A percentile compares a stretch with the other conserved stretches of the same genome.
Evolutionary conservation across 495 filamentous ascomycete genomes (phyloP).

Genomic region (Talaromyces adpressus): DNA sequence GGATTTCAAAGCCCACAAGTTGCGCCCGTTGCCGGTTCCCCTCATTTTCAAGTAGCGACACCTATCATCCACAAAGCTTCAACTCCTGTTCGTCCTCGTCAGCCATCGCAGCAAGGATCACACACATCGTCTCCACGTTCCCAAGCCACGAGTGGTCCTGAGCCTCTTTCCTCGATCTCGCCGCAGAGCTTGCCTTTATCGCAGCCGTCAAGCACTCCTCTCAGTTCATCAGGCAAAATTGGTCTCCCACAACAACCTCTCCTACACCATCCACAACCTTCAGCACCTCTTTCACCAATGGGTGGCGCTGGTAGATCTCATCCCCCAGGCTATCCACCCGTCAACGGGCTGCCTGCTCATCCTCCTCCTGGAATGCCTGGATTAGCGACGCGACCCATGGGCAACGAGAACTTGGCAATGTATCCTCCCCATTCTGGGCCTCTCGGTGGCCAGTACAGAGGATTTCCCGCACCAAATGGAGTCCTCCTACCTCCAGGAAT

Average conservation of each 20-base stretch:
- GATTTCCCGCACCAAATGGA: constrained; percentile 49
- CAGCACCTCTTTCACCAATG: constrained; percentile 47
- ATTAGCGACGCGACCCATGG: constrained; percentile 28
- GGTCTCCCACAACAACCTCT: constrained; percentile 25
- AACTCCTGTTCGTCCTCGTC: constrained; percentile 68
- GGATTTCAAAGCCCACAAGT: constrained; percentile 43
- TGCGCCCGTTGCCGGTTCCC: constrained; percentile 52
- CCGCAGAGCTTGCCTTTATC: constrained; percentile 33
- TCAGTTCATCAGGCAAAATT: constrained; percentile 23
- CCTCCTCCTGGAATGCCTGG: constrained; percentile 51
- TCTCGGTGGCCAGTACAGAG: constrained; percentile 39
- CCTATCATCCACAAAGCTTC: constrained; percentile 77
- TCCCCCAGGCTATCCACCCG: constrained; percentile 38
- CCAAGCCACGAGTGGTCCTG: constrained; percentile 31
- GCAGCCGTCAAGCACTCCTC: constrained; percentile 25
- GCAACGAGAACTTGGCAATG: constrained; percentile 46
- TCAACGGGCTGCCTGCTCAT: constrained; percentile 44
- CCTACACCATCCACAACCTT: constrained; percentile 43
- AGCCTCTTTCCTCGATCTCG: constrained; percentile 32
- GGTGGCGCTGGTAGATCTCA: constrained; percentile 41
- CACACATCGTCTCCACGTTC: constrained; percentile 57
- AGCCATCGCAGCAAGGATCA: constrained; percentile 75
- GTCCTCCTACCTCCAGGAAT: constrained; percentile 54
- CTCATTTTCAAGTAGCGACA: constrained; percentile 68
- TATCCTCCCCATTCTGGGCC: constrained; percentile 43